Base-by-base conservation (phyloP, 495 filamentous ascomycete genomes). In the Mytilinidion resinicola region DNA sequence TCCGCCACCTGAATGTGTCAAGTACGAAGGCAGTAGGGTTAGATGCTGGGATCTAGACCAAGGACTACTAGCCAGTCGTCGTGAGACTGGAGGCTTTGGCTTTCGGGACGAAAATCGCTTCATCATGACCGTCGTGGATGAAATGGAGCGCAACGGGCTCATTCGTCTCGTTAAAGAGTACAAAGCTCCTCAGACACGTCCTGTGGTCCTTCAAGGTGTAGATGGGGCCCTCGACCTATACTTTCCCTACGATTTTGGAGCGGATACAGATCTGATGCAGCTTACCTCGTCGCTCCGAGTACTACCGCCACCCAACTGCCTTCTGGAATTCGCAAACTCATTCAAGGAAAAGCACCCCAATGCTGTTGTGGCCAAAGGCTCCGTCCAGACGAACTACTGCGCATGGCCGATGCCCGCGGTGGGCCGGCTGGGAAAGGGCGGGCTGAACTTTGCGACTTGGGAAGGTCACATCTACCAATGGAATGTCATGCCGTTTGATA, bases 401-500 rank as follows among this genome's bases (percentile, higher is more conserved):
- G 57, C 57, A 9, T 60, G 52, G 57, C 57, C 57, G 3, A 60
- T 60, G 51, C 57, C 52, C 3, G 15, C 51, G 0, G 43, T 60
- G 20, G 55, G 41, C 33, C 51, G 57, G 9, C 39, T 20, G 15
- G 52, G 57, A 3, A 30, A 30, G 25, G 25, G 25, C 25, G 25
- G 25, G 25, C 25, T 30, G 25, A 30, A 30, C 20, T 60, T 60
- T 37, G 44, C 21, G 5, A 60, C 57, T 15, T 60, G 52, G 51
- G 42, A 55, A 51, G 51, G 57, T 1, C 25, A 50, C 34, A 44
- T 60, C 11, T 60, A 60, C 20, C 51, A 55, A 1, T 60, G 51
- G 57, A 55, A 48, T 33, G 51, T 19, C 6, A 55, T 60, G 57
- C 57, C 57, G 6, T 60, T 60, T 30, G 57, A 60, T 38, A 48